Base-by-base conservation (phyloP, 352 stramenopile species). In the Globisporangium lucens region DNA sequence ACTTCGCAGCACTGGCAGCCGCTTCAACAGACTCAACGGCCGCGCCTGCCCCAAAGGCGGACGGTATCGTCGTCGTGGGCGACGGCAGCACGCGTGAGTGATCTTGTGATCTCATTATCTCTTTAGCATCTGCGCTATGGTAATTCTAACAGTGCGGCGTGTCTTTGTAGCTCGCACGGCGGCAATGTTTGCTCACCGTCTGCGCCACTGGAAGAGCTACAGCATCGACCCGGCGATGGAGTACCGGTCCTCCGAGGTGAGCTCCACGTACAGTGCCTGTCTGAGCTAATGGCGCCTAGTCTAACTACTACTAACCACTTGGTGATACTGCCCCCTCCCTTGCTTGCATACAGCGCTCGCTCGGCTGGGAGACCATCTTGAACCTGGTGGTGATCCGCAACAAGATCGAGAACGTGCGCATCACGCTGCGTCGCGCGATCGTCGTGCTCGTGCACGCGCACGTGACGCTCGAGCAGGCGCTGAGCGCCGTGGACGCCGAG, bases 361-460 rank as follows among this genome's bases (percentile, higher is more conserved):
- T 77, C 2, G 63, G 74, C 4, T 94, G 87, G 87, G 47, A 68
- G 7, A 56, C 69, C 4, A 79, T 94, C 35, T 64, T 69, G 7
- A 94, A 94, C 66, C 71, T 94, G 24, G 79, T 93, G 9, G 78
- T 89, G 56, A 77, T 94, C 43, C 76, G 83, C 69, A 91, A 92
- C 70, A 94, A 94, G 67, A 93, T 94, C 53, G 84, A 94, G 56
- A 89, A 93, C 35, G 83, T 94, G 20, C 82, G 82, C 33, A 91
- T 93, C 66, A 65, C 69, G 1, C 59, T 94, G 51, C 72, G 74
- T 0, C 70, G 80, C 20, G 87, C 77, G 1, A 81, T 94, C 52
- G 65, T 93, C 38, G 82, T 93, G 46, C 72, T 94, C 0, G 83
- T 94, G n/a, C 87, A 93, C 52, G 84, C 87, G 0, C 87, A 94